Evolutionary conservation across 2,329 filamentous ascomycete species (phyloP).

Genomic region (Chaetomiaceae sp.): DNA sequence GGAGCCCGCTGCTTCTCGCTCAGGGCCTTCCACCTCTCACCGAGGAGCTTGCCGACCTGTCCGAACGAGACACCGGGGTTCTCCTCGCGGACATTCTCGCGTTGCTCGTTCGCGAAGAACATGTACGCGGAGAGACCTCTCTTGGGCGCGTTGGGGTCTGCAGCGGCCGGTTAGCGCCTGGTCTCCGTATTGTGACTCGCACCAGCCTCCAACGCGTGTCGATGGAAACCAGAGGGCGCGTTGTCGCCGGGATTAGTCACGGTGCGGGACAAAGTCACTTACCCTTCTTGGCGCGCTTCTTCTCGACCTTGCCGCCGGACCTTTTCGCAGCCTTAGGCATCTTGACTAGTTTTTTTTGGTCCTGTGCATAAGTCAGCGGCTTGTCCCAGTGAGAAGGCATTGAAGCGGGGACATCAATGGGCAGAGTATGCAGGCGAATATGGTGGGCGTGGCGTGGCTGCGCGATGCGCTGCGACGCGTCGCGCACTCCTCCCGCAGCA

Average conservation of each 20-base stretch:
- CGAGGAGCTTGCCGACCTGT: constrained; percentile 96
- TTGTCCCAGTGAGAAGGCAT: not conserved
- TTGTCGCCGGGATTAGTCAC: no score
- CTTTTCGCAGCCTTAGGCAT: constrained; percentile 59
- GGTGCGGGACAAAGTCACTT: constrained; percentile 16
- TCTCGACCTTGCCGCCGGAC: constrained; percentile 47
- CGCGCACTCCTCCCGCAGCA: not conserved
- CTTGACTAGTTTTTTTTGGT: constrained; percentile 37
- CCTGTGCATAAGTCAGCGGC: constrained; percentile 27
- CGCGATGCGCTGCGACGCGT: not conserved
- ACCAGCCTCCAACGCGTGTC: no score
- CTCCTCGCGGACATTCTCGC: constrained; percentile 95
- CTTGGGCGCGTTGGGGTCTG: constrained; percentile 98
- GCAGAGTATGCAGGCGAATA: not conserved
- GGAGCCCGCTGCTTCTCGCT: constrained; percentile 87
- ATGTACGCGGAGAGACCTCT: constrained; percentile 99
- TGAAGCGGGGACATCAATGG: not conserved
- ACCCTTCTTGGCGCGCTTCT: constrained; percentile 58
- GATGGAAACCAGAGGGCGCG: not conserved
- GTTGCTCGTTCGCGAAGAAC: constrained; percentile 99
- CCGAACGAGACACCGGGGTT: constrained; percentile 97
- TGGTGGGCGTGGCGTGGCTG: not conserved
- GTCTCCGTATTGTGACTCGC: not conserved
- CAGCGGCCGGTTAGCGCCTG: constrained; percentile 3
- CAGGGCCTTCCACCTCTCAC: constrained; percentile 97